phyloP scores from a whole-genome alignment of 192 early-diverging fungal species.

The Funneliformis mosseae region DNA sequence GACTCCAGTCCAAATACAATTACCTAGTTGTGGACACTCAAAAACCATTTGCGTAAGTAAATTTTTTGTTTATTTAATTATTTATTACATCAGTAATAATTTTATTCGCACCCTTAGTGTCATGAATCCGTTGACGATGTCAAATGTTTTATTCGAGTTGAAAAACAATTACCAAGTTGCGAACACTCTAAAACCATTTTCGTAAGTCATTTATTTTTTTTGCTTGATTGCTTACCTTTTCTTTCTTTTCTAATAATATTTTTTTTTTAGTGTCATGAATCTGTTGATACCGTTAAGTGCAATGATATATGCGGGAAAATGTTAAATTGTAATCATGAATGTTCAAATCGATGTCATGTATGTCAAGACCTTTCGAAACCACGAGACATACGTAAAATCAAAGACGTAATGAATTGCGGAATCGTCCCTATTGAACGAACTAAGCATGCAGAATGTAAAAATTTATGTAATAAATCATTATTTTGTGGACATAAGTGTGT shows the following conservation, averaged over 20 bases:
- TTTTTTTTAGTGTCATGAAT: slow-evolving; percentile 34
- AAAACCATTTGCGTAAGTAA: too few relatives aligned
- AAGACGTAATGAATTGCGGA: neutral
- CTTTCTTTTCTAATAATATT: neutral
- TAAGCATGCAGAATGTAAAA: slow-evolving; percentile 34
- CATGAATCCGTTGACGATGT: slow-evolving; percentile 7
- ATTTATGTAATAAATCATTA: neutral
- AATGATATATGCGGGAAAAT: slow-evolving; percentile 33
- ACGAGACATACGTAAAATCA: too few relatives aligned
- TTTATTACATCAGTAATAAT: too few relatives aligned
- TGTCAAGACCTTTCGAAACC: slow-evolving; percentile 35
- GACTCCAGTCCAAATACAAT: too few relatives aligned
- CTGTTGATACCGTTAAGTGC: slow-evolving; percentile 31
- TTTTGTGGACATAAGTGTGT: slow-evolving; percentile 42
- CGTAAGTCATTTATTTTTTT: neutral
- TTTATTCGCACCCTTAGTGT: too few relatives aligned
- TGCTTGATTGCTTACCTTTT: neutral
- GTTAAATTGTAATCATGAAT: slow-evolving; percentile 45
- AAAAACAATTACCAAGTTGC: slow-evolving; percentile 40
- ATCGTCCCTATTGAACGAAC: neutral
- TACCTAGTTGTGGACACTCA: too few relatives aligned
- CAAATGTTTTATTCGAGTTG: slow-evolving; percentile 33
- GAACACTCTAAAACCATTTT: slow-evolving; percentile 40
- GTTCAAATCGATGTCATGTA: slow-evolving; percentile 39
- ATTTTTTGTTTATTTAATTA: too few relatives aligned